Evolutionary conservation across 805 yeast species (phyloP).

Genomic region (Priceomyces melissophilus): DNA sequence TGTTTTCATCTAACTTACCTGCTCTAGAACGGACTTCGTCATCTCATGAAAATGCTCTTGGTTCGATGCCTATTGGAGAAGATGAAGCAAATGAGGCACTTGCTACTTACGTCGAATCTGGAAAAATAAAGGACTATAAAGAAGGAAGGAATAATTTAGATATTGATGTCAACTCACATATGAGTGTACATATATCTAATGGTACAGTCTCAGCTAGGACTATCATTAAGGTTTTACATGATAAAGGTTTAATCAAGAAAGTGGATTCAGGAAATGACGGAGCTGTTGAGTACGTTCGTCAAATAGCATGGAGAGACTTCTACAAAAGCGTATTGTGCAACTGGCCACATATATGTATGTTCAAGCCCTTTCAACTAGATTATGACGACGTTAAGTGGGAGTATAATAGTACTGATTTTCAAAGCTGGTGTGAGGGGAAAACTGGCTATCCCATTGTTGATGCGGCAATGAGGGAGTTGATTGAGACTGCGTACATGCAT

Average conservation of each 20-base stretch:
- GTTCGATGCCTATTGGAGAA: conserved; percentile 20
- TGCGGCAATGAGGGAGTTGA: conserved; percentile 54
- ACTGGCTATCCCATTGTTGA: conserved; percentile 59
- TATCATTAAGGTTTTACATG: conserved; percentile 29
- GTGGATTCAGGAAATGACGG: conserved; percentile 29
- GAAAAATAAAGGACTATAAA: conserved; percentile 27
- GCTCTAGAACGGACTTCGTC: conserved; percentile 1
- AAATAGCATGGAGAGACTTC: conserved; percentile 59
- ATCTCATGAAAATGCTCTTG: neutral
- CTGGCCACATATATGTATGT: conserved; percentile 53
- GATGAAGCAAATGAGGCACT: conserved; percentile 26
- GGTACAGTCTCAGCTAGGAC: conserved; percentile 46
- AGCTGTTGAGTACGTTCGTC: conserved; percentile 45
- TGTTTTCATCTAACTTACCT: conserved; percentile 7
- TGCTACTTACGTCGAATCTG: conserved; percentile 16
- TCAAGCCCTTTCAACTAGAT: conserved; percentile 45
- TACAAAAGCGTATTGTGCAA: conserved; percentile 46
- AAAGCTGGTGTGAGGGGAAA: conserved; percentile 49
- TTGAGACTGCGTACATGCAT: conserved; percentile 51
- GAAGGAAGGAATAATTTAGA: conserved; percentile 28
- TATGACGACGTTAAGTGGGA: conserved; percentile 42
- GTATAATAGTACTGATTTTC: conserved; percentile 37
- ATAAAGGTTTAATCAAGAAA: conserved; percentile 19
- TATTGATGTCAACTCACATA: conserved; percentile 32
- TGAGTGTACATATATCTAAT: conserved; percentile 44